Evolutionary conservation across 1,284 basidiomycete species (phyloP).

Genomic region (Cryptococcus sp.): DNA sequence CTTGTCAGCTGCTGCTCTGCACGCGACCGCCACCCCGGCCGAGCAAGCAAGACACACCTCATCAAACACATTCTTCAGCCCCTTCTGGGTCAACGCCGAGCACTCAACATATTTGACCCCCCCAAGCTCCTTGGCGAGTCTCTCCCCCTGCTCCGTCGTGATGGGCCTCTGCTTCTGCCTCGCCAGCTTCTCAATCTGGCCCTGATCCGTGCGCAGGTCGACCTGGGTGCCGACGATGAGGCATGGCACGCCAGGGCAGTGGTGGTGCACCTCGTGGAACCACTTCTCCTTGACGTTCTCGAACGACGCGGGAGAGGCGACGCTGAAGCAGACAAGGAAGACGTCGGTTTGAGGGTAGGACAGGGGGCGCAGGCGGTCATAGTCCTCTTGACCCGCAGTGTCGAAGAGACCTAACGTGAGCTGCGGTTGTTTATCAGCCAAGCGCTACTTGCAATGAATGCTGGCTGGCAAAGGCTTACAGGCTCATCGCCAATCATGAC

Average conservation of each 20-base stretch:
- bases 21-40: background rate
- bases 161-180: slow-evolving; percentile 96
- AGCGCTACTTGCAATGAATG: too few relatives aligned
- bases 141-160: slow-evolving; percentile 80
- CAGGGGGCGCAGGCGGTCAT: slow-evolving; percentile 95
- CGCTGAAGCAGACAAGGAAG: slow-evolving; percentile 98
- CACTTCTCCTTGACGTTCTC: slow-evolving; percentile 99
- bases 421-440: background rate
- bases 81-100: slow-evolving; percentile 97
- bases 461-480: background rate
- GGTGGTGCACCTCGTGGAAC: slow-evolving; percentile 99
- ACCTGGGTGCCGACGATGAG: slow-evolving; percentile 98
- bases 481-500: background rate
- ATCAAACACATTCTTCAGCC: slow-evolving; percentile 99
- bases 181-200: slow-evolving; percentile 90
- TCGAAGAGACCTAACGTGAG: slow-evolving; percentile 92
- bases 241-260: slow-evolving; percentile 99
- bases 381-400: slow-evolving; percentile 99
- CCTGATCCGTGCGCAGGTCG: slow-evolving; percentile 89
- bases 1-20: background rate
- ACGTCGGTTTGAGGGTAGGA: slow-evolving; percentile 99
- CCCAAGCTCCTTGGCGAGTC: slow-evolving; percentile 89
- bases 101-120: slow-evolving; percentile 99
- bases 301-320: slow-evolving; percentile 96
- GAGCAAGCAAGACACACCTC: slow-evolving; percentile 63